Evolutionary conservation across 306 rosid species (phyloP), one percentile per base, ranked within the genome.

Genomic region (Cucumis cinereus): DNA sequence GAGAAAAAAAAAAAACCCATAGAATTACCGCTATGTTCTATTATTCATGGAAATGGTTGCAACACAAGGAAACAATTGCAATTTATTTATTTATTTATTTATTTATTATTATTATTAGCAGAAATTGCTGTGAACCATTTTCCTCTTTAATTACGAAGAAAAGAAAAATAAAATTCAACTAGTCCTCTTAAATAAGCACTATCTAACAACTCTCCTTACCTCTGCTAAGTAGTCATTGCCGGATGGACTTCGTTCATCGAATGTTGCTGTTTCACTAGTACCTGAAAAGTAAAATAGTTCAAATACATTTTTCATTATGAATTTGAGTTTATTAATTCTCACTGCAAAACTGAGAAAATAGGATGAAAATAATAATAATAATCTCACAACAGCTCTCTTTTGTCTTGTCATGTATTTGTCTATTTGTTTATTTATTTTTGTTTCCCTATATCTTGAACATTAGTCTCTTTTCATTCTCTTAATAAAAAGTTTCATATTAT

Each of bases 211-310:
- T 78, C 23, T 85, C 53, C 61, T 79, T 83, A 91, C 98, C 98
- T 94, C 95, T 24, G 98, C 87, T 81, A 94, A 89, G 83, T 94
- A 94, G 82, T 94, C 98, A 49, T 88, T 90, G 80, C 98, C 97
- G 8, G 98, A 86, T 23, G 95, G 91, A 82, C 98, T 94, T 64
- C 82, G 81, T 77, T 94, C 98, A 69, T 94, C 95, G 81, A 91
- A 94, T 60, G 80, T 76, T 77, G 82, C 79, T 43, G 93, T 89
- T 83, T 94, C 97, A 73, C 93, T 91, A 70, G 85, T 79, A 40
- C 98, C 98, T 94, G 87, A 77, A 74, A 57, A 16, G 45, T 33
- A 8, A 10, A 68, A 72, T 40, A 77, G 69, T 23, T 72, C 55
- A 80, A 75, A 19, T 30, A 22, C 40, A 26, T 9, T 35, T 47